Percentiles rank a stretch among this genome's conserved stretches.
These are phyloP conservation scores for Begonia loranthoides DNA, from an alignment of 306 rosid genomes.

Conservation along the genomic window DNA sequence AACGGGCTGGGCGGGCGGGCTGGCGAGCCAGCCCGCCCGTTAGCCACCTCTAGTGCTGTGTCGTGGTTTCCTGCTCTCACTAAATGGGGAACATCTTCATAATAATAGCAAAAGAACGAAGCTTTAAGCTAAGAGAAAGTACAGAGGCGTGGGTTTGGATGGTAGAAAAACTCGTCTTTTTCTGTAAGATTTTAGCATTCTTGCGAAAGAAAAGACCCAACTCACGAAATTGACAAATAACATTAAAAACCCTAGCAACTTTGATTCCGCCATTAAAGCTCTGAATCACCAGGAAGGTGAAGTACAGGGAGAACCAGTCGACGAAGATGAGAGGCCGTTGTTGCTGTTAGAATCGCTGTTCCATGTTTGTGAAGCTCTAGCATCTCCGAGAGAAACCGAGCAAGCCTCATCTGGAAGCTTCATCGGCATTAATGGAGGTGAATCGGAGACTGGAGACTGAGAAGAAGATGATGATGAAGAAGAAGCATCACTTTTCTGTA, in stretches of 20 bases:
- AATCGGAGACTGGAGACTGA: constrained; percentile 16
- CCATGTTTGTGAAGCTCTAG: constrained; percentile 43
- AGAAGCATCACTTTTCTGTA: constrained; percentile 13
- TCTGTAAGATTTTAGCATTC: no score
- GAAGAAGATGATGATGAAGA: constrained; percentile 24
- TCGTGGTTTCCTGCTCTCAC: no score
- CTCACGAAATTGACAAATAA: constrained; percentile 3
- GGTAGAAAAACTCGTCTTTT: no score
- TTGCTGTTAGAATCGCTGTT: constrained; percentile 57
- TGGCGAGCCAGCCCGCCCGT: no score
- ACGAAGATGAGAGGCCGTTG: constrained; percentile 48
- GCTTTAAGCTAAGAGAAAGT: no score
- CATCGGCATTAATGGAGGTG: constrained; percentile 82
- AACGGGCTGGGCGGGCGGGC: no score
- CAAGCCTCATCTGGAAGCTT: constrained; percentile 64
- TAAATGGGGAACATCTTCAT: no score
- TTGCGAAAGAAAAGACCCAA: constrained; percentile 3
- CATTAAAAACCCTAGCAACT: background rate
- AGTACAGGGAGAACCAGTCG: constrained; percentile 65
- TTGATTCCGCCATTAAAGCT: constrained; percentile 3
- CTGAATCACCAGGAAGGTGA: constrained; percentile 78
- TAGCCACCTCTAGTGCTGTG: no score
- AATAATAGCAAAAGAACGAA: no score
- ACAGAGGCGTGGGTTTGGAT: no score
- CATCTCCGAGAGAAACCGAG: constrained; percentile 60